Percentiles rank a stretch among this genome's conserved stretches.
Evolutionary conservation across 2,329 filamentous ascomycete genomes (phyloP).

Genomic region (Lecanicillium sp.): DNA sequence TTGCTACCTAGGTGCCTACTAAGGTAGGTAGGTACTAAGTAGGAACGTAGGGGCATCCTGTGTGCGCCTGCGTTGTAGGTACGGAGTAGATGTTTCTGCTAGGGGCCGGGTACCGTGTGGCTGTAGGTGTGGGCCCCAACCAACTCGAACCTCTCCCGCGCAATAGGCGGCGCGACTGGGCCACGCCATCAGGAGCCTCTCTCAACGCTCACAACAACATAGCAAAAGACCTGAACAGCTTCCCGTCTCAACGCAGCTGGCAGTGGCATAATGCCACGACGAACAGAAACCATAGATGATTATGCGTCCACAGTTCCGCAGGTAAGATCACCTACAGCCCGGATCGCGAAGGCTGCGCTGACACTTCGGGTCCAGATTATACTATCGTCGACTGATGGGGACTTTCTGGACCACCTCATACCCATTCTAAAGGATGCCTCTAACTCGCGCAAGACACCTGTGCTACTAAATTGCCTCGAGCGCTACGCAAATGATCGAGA

Average conservation of each 20-base stretch:
- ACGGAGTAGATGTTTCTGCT: too few species aligned
- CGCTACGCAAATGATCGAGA: conserved; percentile 83
- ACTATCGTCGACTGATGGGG: conserved; percentile 79
- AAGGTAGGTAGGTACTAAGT: too few species aligned
- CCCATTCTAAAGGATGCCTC: conserved; percentile 89
- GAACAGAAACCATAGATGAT: conserved; percentile 37
- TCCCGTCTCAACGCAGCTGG: not conserved
- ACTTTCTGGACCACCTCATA: conserved; percentile 93
- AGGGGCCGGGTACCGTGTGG: too few species aligned
- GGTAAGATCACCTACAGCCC: conserved; percentile 22
- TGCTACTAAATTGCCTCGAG: conserved; percentile 61
- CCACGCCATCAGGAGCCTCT: too few species aligned
- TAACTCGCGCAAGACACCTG: conserved; percentile 61
- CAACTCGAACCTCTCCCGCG: too few species aligned
- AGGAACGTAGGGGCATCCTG: too few species aligned
- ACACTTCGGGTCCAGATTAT: conserved; percentile 60
- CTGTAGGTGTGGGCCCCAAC: too few species aligned
- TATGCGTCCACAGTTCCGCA: conserved; percentile 39
- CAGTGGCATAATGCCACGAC: conserved; percentile 31
- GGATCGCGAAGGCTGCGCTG: conserved; percentile 1
- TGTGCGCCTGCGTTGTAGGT: too few species aligned
- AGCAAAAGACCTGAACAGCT: not conserved
- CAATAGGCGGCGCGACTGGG: too few species aligned
- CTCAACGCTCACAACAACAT: not conserved
- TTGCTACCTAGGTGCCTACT: too few species aligned